phyloP scores from a whole-genome alignment of 495 filamentous ascomycete species.

The Xylaria nigripes region DNA sequence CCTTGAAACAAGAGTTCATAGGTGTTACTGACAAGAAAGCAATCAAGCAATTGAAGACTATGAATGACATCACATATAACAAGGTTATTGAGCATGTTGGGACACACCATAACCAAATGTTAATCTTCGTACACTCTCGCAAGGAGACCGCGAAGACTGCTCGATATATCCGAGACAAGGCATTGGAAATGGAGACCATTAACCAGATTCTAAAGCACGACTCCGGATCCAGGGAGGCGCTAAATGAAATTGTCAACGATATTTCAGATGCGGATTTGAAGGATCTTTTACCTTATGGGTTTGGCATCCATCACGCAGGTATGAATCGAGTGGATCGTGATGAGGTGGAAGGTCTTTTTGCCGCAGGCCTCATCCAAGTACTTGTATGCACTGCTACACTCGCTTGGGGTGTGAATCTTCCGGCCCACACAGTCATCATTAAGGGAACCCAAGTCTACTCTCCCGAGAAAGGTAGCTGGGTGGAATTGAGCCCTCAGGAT shows the following conservation, averaged over 20 bases:
- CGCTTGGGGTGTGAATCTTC: constrained; percentile 93
- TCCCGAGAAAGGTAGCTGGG: constrained; percentile 97
- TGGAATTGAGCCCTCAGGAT: constrained; percentile 94
- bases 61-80: constrained; percentile 98
- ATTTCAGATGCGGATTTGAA: constrained; percentile 85
- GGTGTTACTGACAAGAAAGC: constrained; percentile 96
- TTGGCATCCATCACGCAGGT: constrained; percentile 96
- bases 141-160: constrained; percentile 98
- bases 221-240: constrained; percentile 79
- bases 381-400: constrained; percentile 94
- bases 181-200: constrained; percentile 90
- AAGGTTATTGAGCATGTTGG: constrained; percentile 98
- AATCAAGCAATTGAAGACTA: constrained; percentile 97
- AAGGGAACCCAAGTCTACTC: constrained; percentile 98
- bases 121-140: constrained; percentile 95
- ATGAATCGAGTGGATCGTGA: constrained; percentile 90
- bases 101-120: constrained; percentile 84
- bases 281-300: constrained; percentile 89
- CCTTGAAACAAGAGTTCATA: constrained; percentile 92
- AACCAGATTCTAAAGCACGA: constrained; percentile 91
- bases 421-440: constrained; percentile 92
- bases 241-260: constrained; percentile 74
- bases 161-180: constrained; percentile 91
- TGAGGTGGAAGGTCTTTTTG: constrained; percentile 90
- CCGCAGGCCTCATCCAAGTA: constrained; percentile 83